These are phyloP conservation scores for Neoarthrinium moseri DNA, from an alignment of 2,329 filamentous ascomycete genomes.

Conservation along the genomic window DNA sequence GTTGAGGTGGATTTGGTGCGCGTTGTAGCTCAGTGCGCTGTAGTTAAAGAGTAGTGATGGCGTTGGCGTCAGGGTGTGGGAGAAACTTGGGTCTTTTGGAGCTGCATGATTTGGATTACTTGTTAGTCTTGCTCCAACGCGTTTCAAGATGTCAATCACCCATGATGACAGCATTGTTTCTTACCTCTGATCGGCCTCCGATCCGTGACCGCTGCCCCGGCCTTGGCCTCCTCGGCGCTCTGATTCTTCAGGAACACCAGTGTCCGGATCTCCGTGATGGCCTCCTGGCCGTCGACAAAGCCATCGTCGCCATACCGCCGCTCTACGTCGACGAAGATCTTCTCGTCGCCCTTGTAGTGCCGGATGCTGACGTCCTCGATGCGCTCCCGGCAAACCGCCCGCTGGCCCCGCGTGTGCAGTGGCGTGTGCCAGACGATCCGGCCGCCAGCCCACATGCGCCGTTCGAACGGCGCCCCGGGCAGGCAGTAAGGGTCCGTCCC, in stretches of 20 bases:
- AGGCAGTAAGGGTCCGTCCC: slow-evolving; percentile 81
- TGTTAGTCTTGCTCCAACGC: background rate
- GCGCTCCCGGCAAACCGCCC: slow-evolving; percentile 43
- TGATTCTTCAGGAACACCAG: slow-evolving; percentile 50
- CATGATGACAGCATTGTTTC: too few species aligned
- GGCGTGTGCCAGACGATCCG: slow-evolving; percentile 53
- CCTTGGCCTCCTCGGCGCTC: slow-evolving; percentile 19
- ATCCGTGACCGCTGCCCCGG: slow-evolving; percentile 14
- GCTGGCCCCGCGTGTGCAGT: slow-evolving; percentile 37
- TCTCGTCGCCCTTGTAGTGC: slow-evolving; percentile 34
- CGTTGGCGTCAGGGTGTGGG: slow-evolving; percentile 62
- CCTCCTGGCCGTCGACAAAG: slow-evolving; percentile 24
- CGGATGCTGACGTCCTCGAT: slow-evolving; percentile 37
- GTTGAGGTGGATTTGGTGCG: slow-evolving; percentile 87
- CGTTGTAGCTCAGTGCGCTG: slow-evolving; percentile 88
- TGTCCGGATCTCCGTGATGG: slow-evolving; percentile 46
- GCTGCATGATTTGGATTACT: slow-evolving; percentile 20
- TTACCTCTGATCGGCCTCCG: too few species aligned
- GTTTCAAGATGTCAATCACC: too few species aligned
- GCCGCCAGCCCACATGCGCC: slow-evolving; percentile 89
- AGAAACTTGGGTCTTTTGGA: slow-evolving; percentile 32
- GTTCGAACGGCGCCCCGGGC: slow-evolving; percentile 68
- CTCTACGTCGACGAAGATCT: slow-evolving; percentile 51
- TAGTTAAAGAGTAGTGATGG: slow-evolving; percentile 80
- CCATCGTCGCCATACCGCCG: slow-evolving; percentile 38